Evolutionary conservation across 495 filamentous ascomycete species (phyloP).

Genomic region (Podospora sp.): DNA sequence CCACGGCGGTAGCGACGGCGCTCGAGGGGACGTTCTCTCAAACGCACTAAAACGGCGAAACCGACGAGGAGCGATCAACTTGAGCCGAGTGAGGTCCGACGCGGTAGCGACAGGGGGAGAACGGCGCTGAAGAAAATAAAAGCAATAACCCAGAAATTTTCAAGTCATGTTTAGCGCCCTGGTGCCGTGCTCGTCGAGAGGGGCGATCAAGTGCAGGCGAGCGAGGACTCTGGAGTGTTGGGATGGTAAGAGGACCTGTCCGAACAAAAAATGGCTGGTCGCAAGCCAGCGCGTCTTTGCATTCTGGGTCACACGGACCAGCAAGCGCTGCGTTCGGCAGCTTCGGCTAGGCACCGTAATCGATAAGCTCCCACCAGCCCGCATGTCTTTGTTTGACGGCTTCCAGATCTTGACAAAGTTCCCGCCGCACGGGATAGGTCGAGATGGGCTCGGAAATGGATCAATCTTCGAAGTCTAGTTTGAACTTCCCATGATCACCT

Average conservation of each 20-base stretch:
- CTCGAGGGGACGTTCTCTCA: not conserved
- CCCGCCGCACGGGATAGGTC: not conserved
- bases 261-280: slow-evolving; percentile 4
- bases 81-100: not conserved
- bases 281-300: slow-evolving; percentile 1
- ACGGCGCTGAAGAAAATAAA: not conserved
- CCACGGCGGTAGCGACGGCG: not conserved
- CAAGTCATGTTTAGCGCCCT: slow-evolving; percentile 2
- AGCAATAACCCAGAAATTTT: not conserved
- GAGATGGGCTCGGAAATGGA: not conserved
- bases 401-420: not conserved
- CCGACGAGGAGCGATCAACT: not conserved
- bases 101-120: not conserved
- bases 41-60: not conserved
- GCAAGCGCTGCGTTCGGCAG: not conserved
- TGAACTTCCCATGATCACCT: not conserved
- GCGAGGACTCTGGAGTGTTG: not conserved
- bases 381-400: not conserved
- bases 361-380: not conserved
- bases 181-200: not conserved
- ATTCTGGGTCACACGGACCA: not conserved
- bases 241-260: not conserved
- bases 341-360: too few relatives aligned
- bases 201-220: not conserved
- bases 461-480: not conserved